Evolutionary conservation across 2,329 filamentous ascomycete genomes (phyloP), one percentile per base, ranked within the genome.

Genomic region (Trichoderma sp.): DNA sequence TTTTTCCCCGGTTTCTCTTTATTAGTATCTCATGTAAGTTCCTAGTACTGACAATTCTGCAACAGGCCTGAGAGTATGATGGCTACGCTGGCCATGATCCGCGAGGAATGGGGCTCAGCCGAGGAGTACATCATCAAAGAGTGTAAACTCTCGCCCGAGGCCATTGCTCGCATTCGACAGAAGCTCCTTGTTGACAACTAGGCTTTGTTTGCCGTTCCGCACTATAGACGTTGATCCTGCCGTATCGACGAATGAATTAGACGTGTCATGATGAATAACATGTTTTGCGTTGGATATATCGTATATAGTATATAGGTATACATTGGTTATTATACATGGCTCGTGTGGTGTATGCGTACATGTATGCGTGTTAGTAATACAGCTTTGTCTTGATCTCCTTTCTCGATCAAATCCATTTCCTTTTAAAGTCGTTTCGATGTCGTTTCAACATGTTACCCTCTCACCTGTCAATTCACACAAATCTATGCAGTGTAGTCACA

Each of bases 71-170:
- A 83, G 72, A 80, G 78, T 68, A 86, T 86, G 83, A 71, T 82
- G 29, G 78, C 74, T n/a, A 83, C 81, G 8, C 74, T 86, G 7
- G 77, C 82, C 59, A 84, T 87, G 80, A 79, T 93, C 56, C 80
- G 85, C 57, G 77, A 81, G 32, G 82, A 84, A 69, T 90, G 87
- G 78, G 90, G 89, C 3, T 86, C 89, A 2, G 83, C 86, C 2
- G 89, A 92, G 74, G 78, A 78, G 15, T 93, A 92, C 77, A 80
- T 92, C 70, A 79, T 81, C 65, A 79, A 85, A 15, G 77, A 85
- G 35, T 89, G 89, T 73, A 83, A 87, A 13, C 74, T 93, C 39
- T 83, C 80, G 1, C 80, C 83, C 37, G 82, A 81, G 6, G 84
- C 87, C 69, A 80, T 92, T 65, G 80, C 81, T 69, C 79, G 74